Percentiles rank a stretch among this genome's conserved stretches.
phyloP scores from a whole-genome alignment of 2,329 filamentous ascomycete genomes.

The Hymenoscyphus albidus region DNA sequence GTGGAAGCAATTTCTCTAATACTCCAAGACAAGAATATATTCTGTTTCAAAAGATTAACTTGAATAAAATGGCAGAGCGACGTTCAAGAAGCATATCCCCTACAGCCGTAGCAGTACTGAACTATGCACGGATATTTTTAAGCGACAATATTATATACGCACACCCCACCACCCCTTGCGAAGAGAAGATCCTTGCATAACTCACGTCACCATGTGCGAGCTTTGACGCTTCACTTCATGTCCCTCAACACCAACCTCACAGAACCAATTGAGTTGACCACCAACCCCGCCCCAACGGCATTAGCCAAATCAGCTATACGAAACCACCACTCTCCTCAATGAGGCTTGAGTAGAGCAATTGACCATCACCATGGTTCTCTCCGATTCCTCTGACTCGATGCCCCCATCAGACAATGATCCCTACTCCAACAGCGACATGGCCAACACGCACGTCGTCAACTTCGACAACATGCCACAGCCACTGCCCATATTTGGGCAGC shows the following conservation, averaged over 20 bases:
- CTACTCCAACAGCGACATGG: constrained; percentile 18
- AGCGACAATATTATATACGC: neutral
- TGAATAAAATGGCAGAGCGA: no score
- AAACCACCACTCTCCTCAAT: neutral
- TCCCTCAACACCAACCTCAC: neutral
- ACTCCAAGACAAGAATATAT: no score
- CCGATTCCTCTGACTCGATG: constrained; percentile 23
- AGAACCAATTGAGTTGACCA: neutral
- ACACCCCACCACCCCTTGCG: neutral
- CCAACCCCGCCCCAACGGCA: neutral
- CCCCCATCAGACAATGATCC: constrained; percentile 31
- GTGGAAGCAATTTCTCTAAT: no score
- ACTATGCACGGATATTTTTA: no score
- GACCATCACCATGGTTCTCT: constrained; percentile 11
- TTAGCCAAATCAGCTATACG: neutral
- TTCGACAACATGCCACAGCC: constrained; percentile 5
- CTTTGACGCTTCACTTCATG: neutral
- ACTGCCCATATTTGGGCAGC: constrained; percentile 13
- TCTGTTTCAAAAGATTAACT: no score
- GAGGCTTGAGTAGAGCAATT: neutral
- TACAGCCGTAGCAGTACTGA: no score
- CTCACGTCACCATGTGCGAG: neutral
- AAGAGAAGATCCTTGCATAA: neutral
- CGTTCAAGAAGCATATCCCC: no score
- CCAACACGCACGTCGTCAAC: neutral